A percentile compares a stretch with the other conserved stretches of the same genome.
These are phyloP conservation scores for Klebsormidium nitens DNA, from an alignment of 139 green algal species.

Conservation along the genomic window DNA sequence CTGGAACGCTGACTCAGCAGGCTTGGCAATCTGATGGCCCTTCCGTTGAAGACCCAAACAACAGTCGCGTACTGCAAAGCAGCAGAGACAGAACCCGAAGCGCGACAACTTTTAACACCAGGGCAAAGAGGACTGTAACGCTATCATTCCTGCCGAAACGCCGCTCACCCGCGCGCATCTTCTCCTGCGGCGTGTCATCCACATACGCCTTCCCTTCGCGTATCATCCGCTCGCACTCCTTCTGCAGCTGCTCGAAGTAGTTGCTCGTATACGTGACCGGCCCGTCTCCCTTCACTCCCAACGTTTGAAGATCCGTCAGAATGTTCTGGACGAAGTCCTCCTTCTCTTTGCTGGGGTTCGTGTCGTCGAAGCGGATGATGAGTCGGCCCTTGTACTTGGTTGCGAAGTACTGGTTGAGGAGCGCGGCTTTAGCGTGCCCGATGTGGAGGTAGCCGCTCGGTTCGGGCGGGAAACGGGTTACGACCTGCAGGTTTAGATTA, in stretches of 20 bases:
- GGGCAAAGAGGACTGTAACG: too few species aligned
- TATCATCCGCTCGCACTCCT: slow-evolving; percentile 76
- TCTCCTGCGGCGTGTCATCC: slow-evolving; percentile 87
- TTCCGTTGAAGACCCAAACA: too few species aligned
- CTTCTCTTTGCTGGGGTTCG: slow-evolving; percentile 98
- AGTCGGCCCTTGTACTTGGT: slow-evolving; percentile 81
- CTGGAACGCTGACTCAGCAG: too few species aligned
- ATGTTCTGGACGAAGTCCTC: slow-evolving; percentile 97
- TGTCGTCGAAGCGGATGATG: slow-evolving; percentile 97
- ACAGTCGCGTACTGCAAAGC: too few species aligned
- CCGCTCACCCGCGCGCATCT: slow-evolving; percentile 81
- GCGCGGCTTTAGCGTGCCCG: slow-evolving; percentile 90
- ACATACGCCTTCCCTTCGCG: slow-evolving; percentile 85
- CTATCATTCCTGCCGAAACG: too few species aligned
- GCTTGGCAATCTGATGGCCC: too few species aligned
- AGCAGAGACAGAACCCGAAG: too few species aligned
- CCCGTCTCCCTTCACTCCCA: slow-evolving; percentile 68
- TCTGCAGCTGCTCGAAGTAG: slow-evolving; percentile 47
- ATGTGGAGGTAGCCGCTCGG: slow-evolving; percentile 89
- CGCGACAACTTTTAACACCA: too few species aligned
- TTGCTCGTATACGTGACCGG: slow-evolving; percentile 83
- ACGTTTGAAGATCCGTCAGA: slow-evolving; percentile 70
- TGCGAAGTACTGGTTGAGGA: slow-evolving; percentile 93
- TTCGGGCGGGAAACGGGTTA: slow-evolving; percentile 96
- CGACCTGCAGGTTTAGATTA: too few species aligned